phyloP scores from a whole-genome alignment of 2,329 filamentous ascomycete genomes.

The Trichothecium sympodiale region DNA sequence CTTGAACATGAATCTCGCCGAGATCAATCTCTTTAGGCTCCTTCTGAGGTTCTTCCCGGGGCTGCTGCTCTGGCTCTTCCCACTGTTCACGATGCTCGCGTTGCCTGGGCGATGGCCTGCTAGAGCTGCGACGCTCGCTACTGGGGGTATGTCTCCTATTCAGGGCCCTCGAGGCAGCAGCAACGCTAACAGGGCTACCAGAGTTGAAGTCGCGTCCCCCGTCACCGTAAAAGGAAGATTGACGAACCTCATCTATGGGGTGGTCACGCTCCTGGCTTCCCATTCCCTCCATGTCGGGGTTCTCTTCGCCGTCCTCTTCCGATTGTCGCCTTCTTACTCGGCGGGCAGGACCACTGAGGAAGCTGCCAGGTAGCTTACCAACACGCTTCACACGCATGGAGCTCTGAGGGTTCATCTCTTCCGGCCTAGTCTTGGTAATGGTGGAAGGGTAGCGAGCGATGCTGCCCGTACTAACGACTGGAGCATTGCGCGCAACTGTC shows the following conservation, averaged over 20 bases:
- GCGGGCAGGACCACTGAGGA: conserved; percentile 69
- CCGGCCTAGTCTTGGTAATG: conserved; percentile 36
- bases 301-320: conserved; percentile 49
- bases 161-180: conserved; percentile 28
- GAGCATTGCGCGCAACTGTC: conserved; percentile 33
- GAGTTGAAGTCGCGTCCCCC: conserved; percentile 39
- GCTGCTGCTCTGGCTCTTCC: conserved; percentile 6
- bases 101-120: conserved; percentile 17
- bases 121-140: conserved; percentile 21
- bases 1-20: background rate
- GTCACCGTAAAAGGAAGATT: conserved; percentile 28
- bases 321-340: conserved; percentile 59
- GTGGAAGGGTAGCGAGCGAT: conserved; percentile 29
- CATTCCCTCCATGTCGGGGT: conserved; percentile 29
- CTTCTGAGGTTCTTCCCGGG: background rate
- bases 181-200: conserved; percentile 46
- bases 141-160: conserved; percentile 28
- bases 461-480: conserved; percentile 17
- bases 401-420: conserved; percentile 55
- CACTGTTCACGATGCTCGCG: background rate
- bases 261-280: conserved; percentile 32
- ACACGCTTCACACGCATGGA: conserved; percentile 70
- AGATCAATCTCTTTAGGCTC: conserved; percentile 7
- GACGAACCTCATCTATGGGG: conserved; percentile 23
- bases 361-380: conserved; percentile 63